Evolutionary conservation across 2,329 filamentous ascomycete genomes (phyloP), one percentile per base, ranked within the genome.

Genomic region (Cytospora chrysosperma): DNA sequence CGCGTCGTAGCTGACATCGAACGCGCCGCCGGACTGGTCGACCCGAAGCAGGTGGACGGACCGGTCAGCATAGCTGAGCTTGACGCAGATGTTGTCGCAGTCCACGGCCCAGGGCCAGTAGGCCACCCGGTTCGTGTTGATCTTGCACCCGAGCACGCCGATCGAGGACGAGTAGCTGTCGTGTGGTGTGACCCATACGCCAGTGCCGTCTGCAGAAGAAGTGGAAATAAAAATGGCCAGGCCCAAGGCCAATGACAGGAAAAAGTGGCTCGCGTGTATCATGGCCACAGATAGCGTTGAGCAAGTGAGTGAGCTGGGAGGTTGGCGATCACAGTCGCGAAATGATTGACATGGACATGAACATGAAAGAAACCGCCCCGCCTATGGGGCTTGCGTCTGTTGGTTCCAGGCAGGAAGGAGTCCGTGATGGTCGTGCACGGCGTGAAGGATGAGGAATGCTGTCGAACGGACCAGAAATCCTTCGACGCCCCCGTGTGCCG

Each of bases 101-200:
- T 77, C 76, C 49, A 83, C 75, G 17, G 75, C 68, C 24, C 70
- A 71, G 13, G 83, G 83, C 81, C 82, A 87, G 80, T 86, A 86
- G 66, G 84, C 84, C 28, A 86, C 77, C 26, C 82, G 82, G 77
- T 86, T 80, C 66, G 80, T 85, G 75, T 86, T 74, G 74, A 86
- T 78, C 75, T 84, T 83, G 79, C 84, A 86, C 61, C 84, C 84
- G 5, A 84, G 74, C 12, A 85, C 83, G 50, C 84, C 84, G 65
- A 85, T 71, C 3, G 82, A 84, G 34, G 81, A 84, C 3, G 81
- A 82, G 75, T 79, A 86, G 70, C 76, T 73, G 65, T 80, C 81
- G 72, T 86, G 84, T n/a, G 84, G 83, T 12, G 83, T 86, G 67
- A 79, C 74, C 63, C 69, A 74, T 59, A 76, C 72, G n/a, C 66